These are phyloP conservation scores for Conringia planisiliqua DNA, from an alignment of 345 rosid species.

Conservation along the genomic window DNA sequence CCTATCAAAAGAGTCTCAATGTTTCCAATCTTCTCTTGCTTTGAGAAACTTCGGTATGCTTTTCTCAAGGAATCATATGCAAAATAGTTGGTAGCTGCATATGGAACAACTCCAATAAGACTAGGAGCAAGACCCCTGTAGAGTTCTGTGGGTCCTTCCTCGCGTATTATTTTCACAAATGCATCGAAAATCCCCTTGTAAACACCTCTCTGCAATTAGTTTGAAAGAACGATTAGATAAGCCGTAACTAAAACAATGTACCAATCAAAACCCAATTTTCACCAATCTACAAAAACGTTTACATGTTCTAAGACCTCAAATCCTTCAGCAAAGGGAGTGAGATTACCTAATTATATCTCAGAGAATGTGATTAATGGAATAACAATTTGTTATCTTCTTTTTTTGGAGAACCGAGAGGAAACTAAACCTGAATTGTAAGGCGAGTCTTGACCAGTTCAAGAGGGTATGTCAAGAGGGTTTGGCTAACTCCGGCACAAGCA, in stretches of 20 bases:
- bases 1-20: constrained; percentile 87
- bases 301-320: not conserved
- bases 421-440: constrained; percentile 75
- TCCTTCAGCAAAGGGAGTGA: not conserved
- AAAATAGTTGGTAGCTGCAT: constrained; percentile 87
- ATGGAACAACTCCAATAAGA: constrained; percentile 91
- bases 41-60: constrained; percentile 56
- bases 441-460: constrained; percentile 93
- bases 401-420: not conserved
- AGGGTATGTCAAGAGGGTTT: constrained; percentile 87
- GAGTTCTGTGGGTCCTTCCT: constrained; percentile 84
- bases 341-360: not conserved
- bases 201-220: constrained; percentile 59
- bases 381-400: not conserved
- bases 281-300: not conserved
- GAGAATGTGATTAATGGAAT: not conserved
- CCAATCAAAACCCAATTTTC: not conserved
- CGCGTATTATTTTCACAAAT: constrained; percentile 62
- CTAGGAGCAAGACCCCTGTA: constrained; percentile 96
- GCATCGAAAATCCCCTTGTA: constrained; percentile 79
- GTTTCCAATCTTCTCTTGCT: constrained; percentile 86
- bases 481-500: constrained; percentile 98
- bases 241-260: not conserved
- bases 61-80: constrained; percentile 85
- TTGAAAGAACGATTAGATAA: not conserved